Evolutionary conservation across 805 yeast genomes (phyloP), one percentile per base, ranked within the genome.

Genomic region (Pichia sporocuriosa): DNA sequence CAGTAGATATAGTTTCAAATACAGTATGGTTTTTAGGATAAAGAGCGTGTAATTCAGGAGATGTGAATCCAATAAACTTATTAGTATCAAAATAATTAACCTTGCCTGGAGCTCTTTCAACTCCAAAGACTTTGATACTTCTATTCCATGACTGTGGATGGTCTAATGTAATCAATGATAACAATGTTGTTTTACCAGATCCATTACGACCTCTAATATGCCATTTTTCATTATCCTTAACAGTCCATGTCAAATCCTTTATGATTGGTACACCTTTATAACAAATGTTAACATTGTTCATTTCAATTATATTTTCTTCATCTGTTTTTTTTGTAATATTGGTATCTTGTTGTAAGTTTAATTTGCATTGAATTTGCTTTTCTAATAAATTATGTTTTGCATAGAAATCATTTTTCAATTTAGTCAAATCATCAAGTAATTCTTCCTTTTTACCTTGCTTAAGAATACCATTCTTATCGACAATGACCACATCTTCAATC

Each of bases 101-200:
- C 30, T 65, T 68, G 2, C 97, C 98, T 0, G 89, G 79, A 45
- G 71, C 72, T 31, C 97, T 72, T 8, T 79, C 73, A 25, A 70
- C 70, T 0, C 88, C 87, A 50, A 82, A 71, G 35, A 87, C 66
- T 7, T 66, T 61, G 19, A 93, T 70, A 19, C 72, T 75, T 5
- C 77, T 71, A 50, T 77, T 81, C 97, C 97, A 90, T 2, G 96
- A 81, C 62, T 90, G 96, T 1, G 98, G 98, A 58, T 90, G 98
- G 53, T 90, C 98, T 4, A 95, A 88, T 0, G 96, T 88, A 23
- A 90, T 69, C 35, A 93, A 59, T 2, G 97, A 77, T 13, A 93
- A 62, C 20, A 90, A 63, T 0, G 98, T 93, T 2, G 96, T 84
- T 59, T 90, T 90, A 0, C 98, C 98, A 0, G 94, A 73, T 1